Evolutionary conservation across 345 rosid species (phyloP), one percentile per base, ranked within the genome.

Genomic region (Dimocarpus longan): DNA sequence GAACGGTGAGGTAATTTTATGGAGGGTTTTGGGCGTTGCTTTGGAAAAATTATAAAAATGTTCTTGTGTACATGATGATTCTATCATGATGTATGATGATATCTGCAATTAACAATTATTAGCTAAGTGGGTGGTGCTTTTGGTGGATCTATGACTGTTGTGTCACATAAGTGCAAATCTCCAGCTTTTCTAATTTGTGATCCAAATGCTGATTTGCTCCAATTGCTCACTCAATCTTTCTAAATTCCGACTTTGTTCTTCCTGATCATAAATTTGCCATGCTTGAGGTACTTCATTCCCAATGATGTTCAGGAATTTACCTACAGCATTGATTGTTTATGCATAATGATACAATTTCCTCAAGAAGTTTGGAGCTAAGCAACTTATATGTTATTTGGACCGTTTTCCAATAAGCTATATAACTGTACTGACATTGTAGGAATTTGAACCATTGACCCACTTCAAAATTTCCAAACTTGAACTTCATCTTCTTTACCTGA

Each of bases 1-100:
- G 74, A 89, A 85, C 42, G 91, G 93, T 66, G 99, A 94, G 98
- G 99, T 95, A 91, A 82, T 57, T 60, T 70, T 84, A 43, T 50
- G 65, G 12, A 44, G 28, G 74, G 57, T 62, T 76, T 72, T 78
- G 10, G 37, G 82, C 56, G 42, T 71, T 68, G 48, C 82, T 73
- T 28, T 70, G 11, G 50, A 76, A 52, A 79, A 32, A 44, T 44
- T 16, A 32, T 10, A 24, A 22, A n/a, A n/a, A 39, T 39, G 5
- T 26, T 26, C 39, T 39, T 39, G 65, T 50, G 64, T 42, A 6
- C 10, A 6, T 76, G 24, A 60, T 59, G 74, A 78, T n/a, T 42
- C 63, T 50, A 28, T 32, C 39, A 48, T 70, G 22, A 70, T n/a
- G 8, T 43, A 22, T 70, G 63, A 78, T 54, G 73, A 15, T 26